A percentile compares a stretch with the other conserved stretches of the same genome.
Conservation (phyloP, 2,329 filamentous ascomycete species). For the Fusarium sp. region DNA sequence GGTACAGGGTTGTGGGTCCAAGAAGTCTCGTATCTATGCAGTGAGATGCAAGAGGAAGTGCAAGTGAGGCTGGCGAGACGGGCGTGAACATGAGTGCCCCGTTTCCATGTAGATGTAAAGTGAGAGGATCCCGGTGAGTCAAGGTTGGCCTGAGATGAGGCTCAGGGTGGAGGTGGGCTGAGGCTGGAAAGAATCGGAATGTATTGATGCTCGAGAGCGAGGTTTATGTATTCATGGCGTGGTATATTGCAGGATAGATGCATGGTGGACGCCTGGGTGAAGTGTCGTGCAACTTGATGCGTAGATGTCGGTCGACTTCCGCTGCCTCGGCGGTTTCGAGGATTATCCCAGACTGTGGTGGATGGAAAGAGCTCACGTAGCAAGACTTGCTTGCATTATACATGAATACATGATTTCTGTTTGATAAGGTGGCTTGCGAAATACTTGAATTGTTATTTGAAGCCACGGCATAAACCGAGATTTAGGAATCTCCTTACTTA, state of each 20-base stretch:
- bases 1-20: neutral
- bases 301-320: neutral
- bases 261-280: neutral
- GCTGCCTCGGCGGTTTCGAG: neutral
- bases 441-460: neutral
- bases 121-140: neutral
- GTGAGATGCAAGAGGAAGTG: neutral
- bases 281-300: neutral
- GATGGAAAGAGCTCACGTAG: neutral
- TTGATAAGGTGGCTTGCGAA: neutral
- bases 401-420: neutral
- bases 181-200: neutral
- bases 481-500: neutral
- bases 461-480: neutral
- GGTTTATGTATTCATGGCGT: neutral
- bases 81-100: neutral
- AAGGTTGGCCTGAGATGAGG: neutral
- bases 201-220: neutral
- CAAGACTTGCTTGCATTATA: neutral
- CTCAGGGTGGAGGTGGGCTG: neutral
- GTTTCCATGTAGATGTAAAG: neutral
- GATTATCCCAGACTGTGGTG: neutral
- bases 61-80: neutral
- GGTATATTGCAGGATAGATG: neutral
- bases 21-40: neutral